These are phyloP conservation scores for Tirmania nivea DNA, from an alignment of 495 filamentous ascomycete genomes.

Conservation along the genomic window DNA sequence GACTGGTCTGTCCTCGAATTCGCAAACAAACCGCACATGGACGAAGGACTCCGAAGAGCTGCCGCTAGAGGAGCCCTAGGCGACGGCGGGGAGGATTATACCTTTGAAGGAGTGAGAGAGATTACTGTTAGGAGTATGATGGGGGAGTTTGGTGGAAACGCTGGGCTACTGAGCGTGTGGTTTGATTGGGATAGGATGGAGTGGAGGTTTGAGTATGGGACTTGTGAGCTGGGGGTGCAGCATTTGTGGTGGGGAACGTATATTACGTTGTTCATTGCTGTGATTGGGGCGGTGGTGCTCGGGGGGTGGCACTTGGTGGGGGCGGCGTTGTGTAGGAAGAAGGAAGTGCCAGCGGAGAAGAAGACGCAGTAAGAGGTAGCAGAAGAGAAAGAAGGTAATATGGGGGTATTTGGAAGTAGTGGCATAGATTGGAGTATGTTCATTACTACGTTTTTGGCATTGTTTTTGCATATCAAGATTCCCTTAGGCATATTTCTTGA, in stretches of 20 bases:
- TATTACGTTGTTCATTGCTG: constrained; percentile 39
- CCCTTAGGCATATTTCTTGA: too few relatives aligned
- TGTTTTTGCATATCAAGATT: too few relatives aligned
- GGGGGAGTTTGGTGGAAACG: constrained; percentile 79
- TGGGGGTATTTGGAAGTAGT: too few relatives aligned
- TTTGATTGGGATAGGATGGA: constrained; percentile 46
- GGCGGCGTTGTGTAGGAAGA: not conserved
- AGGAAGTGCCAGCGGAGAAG: not conserved
- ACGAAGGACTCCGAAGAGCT: constrained; percentile 17
- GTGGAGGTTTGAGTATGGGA: constrained; percentile 62
- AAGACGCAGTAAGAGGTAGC: not conserved
- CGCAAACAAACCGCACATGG: constrained; percentile 3
- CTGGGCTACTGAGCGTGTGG: constrained; percentile 71
- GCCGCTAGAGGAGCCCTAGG: constrained; percentile 17
- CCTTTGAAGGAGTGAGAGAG: constrained; percentile 44
- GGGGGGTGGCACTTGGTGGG: not conserved
- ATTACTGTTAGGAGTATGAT: constrained; percentile 97
- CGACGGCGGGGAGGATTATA: constrained; percentile 10
- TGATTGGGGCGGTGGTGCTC: constrained; percentile 11
- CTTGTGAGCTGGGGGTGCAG: constrained; percentile 60
- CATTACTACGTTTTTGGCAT: too few relatives aligned
- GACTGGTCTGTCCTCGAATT: constrained; percentile 28
- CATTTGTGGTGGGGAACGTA: constrained; percentile 91
- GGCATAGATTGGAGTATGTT: too few relatives aligned
- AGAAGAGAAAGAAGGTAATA: too few relatives aligned